A percentile compares a stretch with the other conserved stretches of the same genome.
phyloP scores from a whole-genome alignment of 306 rosid genomes.

The Fragaria iinumae region DNA sequence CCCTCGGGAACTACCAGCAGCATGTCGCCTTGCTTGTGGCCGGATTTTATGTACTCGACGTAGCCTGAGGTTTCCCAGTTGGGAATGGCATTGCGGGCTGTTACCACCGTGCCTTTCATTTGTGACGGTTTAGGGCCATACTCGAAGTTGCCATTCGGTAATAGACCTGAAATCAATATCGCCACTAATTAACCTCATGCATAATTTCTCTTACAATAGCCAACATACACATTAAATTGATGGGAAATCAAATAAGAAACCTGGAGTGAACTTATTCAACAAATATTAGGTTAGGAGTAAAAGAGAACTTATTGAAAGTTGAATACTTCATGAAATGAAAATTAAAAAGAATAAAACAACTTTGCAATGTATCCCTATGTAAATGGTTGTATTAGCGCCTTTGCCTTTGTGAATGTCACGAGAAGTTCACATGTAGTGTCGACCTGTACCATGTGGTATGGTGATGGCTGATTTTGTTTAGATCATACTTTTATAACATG shows the following conservation, averaged over 20 bases:
- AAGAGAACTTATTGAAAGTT: not conserved
- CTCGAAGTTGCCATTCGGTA: slow-evolving; percentile 70
- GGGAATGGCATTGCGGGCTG: slow-evolving; percentile 41
- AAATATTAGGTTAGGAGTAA: no score
- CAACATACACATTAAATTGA: not conserved
- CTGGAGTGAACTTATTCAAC: no score
- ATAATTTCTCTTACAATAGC: not conserved
- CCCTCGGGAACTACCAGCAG: slow-evolving; percentile 65
- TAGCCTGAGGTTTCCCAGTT: slow-evolving; percentile 58
- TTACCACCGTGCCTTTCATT: slow-evolving; percentile 55
- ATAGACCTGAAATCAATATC: slow-evolving; percentile 40
- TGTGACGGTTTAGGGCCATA: slow-evolving; percentile 51
- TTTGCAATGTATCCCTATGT: no score
- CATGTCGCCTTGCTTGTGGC: slow-evolving; percentile 88
- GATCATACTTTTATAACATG: not conserved
- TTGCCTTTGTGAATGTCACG: slow-evolving; percentile 2
- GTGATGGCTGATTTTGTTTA: slow-evolving; percentile 1
- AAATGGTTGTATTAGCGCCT: not conserved
- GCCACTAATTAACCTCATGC: not conserved
- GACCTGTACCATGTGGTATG: slow-evolving; percentile 1
- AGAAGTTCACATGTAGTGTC: not conserved
- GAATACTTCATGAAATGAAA: no score
- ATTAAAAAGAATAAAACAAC: not conserved
- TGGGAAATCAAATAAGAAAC: not conserved
- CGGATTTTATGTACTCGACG: slow-evolving; percentile 76